Conservation (phyloP, 805 yeast genomes). For the Starmerella stellata region DNA sequence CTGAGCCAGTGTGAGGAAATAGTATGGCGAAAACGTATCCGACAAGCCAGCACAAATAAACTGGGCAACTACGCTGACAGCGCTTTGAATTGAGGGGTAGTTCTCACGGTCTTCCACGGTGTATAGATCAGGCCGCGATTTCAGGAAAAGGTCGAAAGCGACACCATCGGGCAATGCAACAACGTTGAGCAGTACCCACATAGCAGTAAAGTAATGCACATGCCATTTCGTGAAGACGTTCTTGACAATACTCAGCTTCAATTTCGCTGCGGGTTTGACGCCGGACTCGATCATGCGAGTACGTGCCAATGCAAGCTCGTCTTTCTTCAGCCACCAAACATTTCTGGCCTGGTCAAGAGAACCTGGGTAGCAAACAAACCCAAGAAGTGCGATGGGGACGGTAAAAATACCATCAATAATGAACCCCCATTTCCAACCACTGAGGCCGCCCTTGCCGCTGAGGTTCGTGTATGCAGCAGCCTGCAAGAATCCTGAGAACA, state of each 20-base stretch:
- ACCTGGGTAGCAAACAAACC: constrained; percentile 33
- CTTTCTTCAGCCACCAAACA: constrained; percentile 21
- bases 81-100: constrained; percentile 28
- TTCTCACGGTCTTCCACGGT: constrained; percentile 25
- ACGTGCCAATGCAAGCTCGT: constrained; percentile 21
- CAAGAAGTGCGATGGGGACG: constrained; percentile 26
- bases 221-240: constrained; percentile 21
- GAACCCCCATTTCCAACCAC: constrained; percentile 54
- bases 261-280: constrained; percentile 15
- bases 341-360: constrained; percentile 30
- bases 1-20: constrained; percentile 24
- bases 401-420: constrained; percentile 41
- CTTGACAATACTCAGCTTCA: constrained; percentile 12
- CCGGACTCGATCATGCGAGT: constrained; percentile 21
- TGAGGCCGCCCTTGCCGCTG: constrained; percentile 27
- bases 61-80: constrained; percentile 28
- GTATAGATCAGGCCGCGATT: constrained; percentile 21
- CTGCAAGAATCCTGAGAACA: constrained; percentile 31
- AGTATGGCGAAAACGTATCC: constrained; percentile 26
- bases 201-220: constrained; percentile 21
- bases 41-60: constrained; percentile 26
- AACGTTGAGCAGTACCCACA: constrained; percentile 26
- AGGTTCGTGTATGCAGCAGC: constrained; percentile 27
- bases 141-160: constrained; percentile 27
- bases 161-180: constrained; percentile 28